Conservation (phyloP, 768 basidiomycete genomes). For the Suillus americanus region DNA sequence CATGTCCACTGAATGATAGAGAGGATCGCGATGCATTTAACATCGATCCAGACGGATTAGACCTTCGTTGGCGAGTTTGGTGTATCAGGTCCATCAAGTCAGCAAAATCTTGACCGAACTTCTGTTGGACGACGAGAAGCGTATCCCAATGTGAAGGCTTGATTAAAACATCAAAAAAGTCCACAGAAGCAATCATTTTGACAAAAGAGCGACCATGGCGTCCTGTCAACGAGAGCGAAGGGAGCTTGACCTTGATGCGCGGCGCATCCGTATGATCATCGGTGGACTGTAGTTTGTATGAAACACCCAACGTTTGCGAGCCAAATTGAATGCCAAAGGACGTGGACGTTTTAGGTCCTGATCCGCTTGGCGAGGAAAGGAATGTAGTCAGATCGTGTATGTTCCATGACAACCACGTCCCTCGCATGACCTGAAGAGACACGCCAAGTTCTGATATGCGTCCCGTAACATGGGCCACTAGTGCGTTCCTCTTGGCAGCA, state of each 20-base stretch:
- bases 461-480: slow-evolving; percentile 50
- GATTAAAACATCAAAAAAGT: slow-evolving; percentile 69
- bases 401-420: slow-evolving; percentile 84
- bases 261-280: slow-evolving; percentile 40
- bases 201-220: slow-evolving; percentile 47
- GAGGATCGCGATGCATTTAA: slow-evolving; percentile 16
- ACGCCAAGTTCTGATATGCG: slow-evolving; percentile 52
- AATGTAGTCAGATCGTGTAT: slow-evolving; percentile 50
- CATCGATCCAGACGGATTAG: slow-evolving; percentile 11
- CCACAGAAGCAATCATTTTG: slow-evolving; percentile 58
- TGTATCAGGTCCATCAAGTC: slow-evolving; percentile 70
- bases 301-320: slow-evolving; percentile 62
- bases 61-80: slow-evolving; percentile 47
- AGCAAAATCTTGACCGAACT: slow-evolving; percentile 87
- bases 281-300: slow-evolving; percentile 40
- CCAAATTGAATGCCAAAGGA: slow-evolving; percentile 66
- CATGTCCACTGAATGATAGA: slow-evolving; percentile 45
- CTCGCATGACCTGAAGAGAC: slow-evolving; percentile 81
- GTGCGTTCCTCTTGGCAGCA: slow-evolving; percentile 11
- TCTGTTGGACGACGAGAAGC: slow-evolving; percentile 78
- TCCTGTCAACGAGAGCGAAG: slow-evolving; percentile 64
- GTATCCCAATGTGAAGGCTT: slow-evolving; percentile 86
- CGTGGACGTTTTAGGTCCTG: slow-evolving; percentile 33
- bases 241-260: slow-evolving; percentile 63
- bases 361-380: slow-evolving; percentile 38